phyloP scores from a whole-genome alignment of 2,329 filamentous ascomycete species.

The Juglanconis oblonga region DNA sequence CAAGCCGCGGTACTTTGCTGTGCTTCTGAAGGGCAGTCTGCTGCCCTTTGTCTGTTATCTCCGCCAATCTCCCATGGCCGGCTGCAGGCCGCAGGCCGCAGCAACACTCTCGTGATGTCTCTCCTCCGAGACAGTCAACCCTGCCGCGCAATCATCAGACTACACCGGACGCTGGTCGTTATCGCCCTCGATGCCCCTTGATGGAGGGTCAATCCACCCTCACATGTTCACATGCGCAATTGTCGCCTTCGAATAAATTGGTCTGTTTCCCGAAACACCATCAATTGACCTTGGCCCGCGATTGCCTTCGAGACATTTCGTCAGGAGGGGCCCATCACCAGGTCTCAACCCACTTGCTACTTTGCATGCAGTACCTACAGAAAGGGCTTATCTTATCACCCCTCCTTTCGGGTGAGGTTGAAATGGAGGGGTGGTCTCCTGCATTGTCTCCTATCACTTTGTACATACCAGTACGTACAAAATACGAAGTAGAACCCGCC shows the following conservation, averaged over 20 bases:
- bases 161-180: not conserved
- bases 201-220: conserved; percentile 1
- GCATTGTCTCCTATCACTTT: too few species aligned
- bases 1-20: not conserved
- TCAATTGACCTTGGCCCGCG: not conserved
- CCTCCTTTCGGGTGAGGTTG: conserved; percentile 17
- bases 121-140: conserved; percentile 5
- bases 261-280: not conserved
- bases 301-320: not conserved
- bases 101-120: not conserved
- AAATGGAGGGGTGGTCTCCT: conserved; percentile 8
- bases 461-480: too few species aligned
- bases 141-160: not conserved
- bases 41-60: not conserved
- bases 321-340: not conserved
- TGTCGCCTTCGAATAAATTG: not conserved
- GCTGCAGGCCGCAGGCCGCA: not conserved
- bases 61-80: not conserved
- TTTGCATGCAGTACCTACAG: too few species aligned
- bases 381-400: conserved; percentile 19
- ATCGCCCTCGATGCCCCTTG: not conserved
- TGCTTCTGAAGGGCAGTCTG: not conserved
- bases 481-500: too few species aligned
- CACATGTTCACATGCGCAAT: not conserved
- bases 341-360: not conserved